Conservation (phyloP, 2,329 filamentous ascomycete genomes). For the Phyllosticta citrichinensis region DNA sequence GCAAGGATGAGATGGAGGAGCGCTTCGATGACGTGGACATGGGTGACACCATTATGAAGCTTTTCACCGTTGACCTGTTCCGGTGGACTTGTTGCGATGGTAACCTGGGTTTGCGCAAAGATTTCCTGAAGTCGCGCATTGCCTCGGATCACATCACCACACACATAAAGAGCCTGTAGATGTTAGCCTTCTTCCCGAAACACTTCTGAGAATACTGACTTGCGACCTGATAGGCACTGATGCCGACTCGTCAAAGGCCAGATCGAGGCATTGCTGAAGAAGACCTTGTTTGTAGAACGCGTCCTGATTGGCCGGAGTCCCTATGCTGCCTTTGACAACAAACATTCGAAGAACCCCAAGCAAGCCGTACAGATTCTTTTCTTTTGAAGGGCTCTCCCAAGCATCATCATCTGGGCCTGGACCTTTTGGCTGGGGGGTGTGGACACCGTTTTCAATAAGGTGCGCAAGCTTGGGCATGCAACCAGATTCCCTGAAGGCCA, state of each 20-base stretch:
- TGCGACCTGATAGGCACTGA: slow-evolving; percentile 73
- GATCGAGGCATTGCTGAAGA: slow-evolving; percentile 66
- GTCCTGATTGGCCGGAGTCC: slow-evolving; percentile 72
- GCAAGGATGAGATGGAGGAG: slow-evolving; percentile 73
- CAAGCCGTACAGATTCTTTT: slow-evolving; percentile 86
- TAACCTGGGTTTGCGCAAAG: slow-evolving; percentile 17
- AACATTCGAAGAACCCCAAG: slow-evolving; percentile 81
- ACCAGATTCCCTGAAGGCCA: slow-evolving; percentile 83
- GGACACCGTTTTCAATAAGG: slow-evolving; percentile 49
- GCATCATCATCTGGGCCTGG: slow-evolving; percentile 52
- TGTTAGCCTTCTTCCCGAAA: too few species aligned
- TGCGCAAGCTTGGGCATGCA: slow-evolving; percentile 63
- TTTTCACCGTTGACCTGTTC: slow-evolving; percentile 58
- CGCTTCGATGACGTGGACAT: slow-evolving; percentile 87
- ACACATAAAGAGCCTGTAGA: slow-evolving; percentile 65
- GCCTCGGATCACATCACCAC: slow-evolving; percentile 77
- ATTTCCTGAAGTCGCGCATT: slow-evolving; percentile 70
- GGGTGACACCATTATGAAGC: slow-evolving; percentile 41
- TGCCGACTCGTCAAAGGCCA: slow-evolving; percentile 67
- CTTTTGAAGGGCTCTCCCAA: slow-evolving; percentile 68
- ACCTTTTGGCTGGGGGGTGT: slow-evolving; percentile 41
- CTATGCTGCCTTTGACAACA: slow-evolving; percentile 66
- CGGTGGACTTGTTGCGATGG: slow-evolving; percentile 52
- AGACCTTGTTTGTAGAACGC: slow-evolving; percentile 79
- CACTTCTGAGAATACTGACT: slow-evolving; percentile 39